phyloP scores from a whole-genome alignment of 148 eudicot genomes.

The Fagopyrum tataricum region DNA sequence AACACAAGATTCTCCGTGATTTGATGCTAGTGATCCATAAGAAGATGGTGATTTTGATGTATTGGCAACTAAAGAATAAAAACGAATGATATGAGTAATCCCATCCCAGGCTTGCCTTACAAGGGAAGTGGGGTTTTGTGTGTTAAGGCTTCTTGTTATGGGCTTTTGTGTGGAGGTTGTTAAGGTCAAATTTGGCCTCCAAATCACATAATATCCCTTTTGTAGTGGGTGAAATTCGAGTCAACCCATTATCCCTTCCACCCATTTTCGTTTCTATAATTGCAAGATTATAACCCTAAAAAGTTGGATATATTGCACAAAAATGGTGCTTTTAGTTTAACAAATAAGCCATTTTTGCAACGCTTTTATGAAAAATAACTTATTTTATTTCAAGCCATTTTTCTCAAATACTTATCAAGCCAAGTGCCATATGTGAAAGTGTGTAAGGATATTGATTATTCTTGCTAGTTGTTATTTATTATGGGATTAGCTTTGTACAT shows the following conservation, averaged over 20 bases:
- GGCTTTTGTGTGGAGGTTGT: background rate
- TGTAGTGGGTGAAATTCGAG: slow-evolving; percentile 6
- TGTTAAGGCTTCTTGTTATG: background rate
- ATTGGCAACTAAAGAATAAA: background rate
- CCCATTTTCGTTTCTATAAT: background rate
- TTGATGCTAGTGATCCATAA: slow-evolving; percentile 6
- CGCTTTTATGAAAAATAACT: too few relatives aligned
- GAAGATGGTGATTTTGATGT: slow-evolving; percentile 11
- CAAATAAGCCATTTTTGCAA: too few relatives aligned
- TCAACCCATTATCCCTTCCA: slow-evolving; percentile 11
- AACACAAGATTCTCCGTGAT: background rate
- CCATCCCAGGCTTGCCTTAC: background rate
- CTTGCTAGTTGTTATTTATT: too few relatives aligned
- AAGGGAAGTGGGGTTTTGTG: background rate
- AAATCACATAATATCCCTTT: slow-evolving; percentile 7
- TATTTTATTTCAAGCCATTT: too few relatives aligned
- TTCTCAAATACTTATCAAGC: too few relatives aligned
- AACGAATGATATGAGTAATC: background rate
- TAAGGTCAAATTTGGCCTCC: slow-evolving; percentile 6
- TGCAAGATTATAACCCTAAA: slow-evolving; percentile 1
- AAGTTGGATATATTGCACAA: background rate
- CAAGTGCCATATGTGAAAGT: too few relatives aligned
- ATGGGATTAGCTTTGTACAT: too few relatives aligned
- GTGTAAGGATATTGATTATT: too few relatives aligned
- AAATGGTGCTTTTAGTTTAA: too few relatives aligned